phyloP scores from a whole-genome alignment of 805 yeast genomes.

The Jamesozyma spencerorum region DNA sequence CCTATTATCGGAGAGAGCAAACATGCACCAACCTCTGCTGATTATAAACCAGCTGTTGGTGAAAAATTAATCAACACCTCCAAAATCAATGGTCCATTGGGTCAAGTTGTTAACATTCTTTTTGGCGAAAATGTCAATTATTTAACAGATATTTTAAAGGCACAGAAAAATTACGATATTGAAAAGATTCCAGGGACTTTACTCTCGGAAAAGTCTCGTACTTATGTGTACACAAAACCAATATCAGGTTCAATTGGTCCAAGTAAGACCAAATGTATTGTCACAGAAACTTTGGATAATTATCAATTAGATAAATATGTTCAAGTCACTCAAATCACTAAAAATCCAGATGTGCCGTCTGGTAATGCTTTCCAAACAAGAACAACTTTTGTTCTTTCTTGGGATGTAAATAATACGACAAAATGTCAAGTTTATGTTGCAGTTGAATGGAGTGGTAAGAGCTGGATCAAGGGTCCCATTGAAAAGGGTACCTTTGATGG shows the following conservation, averaged over 20 bases:
- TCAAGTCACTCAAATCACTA: conserved; percentile 47
- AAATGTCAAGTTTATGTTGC: conserved; percentile 42
- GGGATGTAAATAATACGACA: conserved; percentile 55
- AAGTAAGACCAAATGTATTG: conserved; percentile 58
- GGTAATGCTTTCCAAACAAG: conserved; percentile 58
- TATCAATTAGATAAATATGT: conserved; percentile 41
- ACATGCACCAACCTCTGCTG: conserved; percentile 42
- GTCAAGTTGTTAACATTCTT: conserved; percentile 46
- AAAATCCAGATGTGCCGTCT: conserved; percentile 77
- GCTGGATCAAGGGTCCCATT: conserved; percentile 70
- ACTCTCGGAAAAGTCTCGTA: conserved; percentile 32
- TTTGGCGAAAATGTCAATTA: conserved; percentile 52
- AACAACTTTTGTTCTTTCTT: conserved; percentile 48
- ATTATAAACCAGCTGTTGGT: conserved; percentile 35
- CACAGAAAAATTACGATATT: conserved; percentile 58
- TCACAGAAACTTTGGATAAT: conserved; percentile 49
- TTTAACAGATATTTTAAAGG: conserved; percentile 37
- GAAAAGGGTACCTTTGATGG: conserved; percentile 70
- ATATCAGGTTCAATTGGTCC: conserved; percentile 65
- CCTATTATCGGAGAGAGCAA: conserved; percentile 15
- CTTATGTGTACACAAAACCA: conserved; percentile 54
- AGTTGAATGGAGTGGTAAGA: conserved; percentile 64
- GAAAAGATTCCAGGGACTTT: conserved; percentile 38
- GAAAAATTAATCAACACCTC: conserved; percentile 52
- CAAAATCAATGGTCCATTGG: conserved; percentile 51